Evolutionary conservation across 2,329 filamentous ascomycete genomes (phyloP).

Genomic region (Colletotrichum sp.): DNA sequence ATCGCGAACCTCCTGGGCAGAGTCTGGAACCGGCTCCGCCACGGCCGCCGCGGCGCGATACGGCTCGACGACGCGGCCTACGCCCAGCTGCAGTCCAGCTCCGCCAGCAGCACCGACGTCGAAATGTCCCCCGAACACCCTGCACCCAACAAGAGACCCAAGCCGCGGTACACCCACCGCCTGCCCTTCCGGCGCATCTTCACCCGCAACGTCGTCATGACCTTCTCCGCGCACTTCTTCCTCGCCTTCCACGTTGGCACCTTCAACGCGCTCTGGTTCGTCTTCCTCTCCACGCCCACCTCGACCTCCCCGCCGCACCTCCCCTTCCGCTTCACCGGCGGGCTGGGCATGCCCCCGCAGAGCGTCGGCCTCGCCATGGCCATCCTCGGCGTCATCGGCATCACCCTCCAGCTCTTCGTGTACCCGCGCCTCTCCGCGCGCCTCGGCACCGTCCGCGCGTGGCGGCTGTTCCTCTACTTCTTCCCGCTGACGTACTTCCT

Average conservation of each 20-base stretch:
- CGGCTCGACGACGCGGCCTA: slow-evolving; percentile 28
- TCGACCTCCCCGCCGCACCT: slow-evolving; percentile 35
- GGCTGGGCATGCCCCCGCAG: slow-evolving; percentile 74
- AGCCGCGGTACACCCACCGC: slow-evolving; percentile 46
- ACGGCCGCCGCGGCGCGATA: not conserved
- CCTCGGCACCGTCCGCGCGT: slow-evolving; percentile 72
- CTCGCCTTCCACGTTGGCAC: slow-evolving; percentile 76
- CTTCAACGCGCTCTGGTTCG: slow-evolving; percentile 78
- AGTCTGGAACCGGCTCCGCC: slow-evolving; percentile 21
- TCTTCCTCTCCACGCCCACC: slow-evolving; percentile 74
- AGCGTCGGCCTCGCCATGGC: slow-evolving; percentile 81
- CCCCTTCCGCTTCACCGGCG: slow-evolving; percentile 73
- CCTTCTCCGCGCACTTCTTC: slow-evolving; percentile 70
- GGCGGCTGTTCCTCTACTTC: slow-evolving; percentile 70
- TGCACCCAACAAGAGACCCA: slow-evolving; percentile 7
- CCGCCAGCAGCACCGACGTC: slow-evolving; percentile 23
- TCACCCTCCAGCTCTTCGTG: slow-evolving; percentile 72
- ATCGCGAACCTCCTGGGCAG: slow-evolving; percentile 33
- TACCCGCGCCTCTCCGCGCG: slow-evolving; percentile 72
- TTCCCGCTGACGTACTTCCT: slow-evolving; percentile 75
- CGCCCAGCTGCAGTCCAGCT: slow-evolving; percentile 35
- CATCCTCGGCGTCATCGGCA: slow-evolving; percentile 77
- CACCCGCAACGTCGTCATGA: slow-evolving; percentile 57
- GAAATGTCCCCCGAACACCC: slow-evolving; percentile 32
- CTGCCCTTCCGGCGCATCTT: slow-evolving; percentile 61